A percentile compares a stretch with the other conserved stretches of the same genome.
Conservation (phyloP, 805 yeast genomes). For the Torulaspora gathmanii region DNA sequence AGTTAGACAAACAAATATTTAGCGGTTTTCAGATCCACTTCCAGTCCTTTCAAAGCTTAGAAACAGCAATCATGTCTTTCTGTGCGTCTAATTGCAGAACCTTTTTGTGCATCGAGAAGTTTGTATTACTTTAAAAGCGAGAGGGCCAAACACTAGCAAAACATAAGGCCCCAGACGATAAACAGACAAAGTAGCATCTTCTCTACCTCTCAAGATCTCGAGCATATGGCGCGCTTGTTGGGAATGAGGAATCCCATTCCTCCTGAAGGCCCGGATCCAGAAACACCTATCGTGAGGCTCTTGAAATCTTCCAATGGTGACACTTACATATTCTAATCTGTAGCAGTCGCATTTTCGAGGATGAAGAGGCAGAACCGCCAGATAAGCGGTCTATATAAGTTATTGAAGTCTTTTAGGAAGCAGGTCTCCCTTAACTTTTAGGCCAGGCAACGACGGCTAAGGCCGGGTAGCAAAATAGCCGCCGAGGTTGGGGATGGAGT, state of each 20-base stretch:
- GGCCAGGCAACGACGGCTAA: not conserved
- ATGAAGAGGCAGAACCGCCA: no score
- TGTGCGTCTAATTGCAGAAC: not conserved
- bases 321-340: no score
- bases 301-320: no score
- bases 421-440: not conserved
- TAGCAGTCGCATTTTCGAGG: not conserved
- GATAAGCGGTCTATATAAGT: no score
- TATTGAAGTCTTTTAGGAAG: not conserved
- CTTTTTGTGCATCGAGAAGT: not conserved
- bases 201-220: no score
- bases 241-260: no score
- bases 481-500: conserved; percentile 4
- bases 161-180: no score
- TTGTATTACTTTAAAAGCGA: not conserved
- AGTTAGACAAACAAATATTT: not conserved
- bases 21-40: not conserved
- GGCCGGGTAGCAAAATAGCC: conserved; percentile 15
- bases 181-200: no score
- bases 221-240: no score
- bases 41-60: not conserved
- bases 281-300: no score
- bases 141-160: not conserved
- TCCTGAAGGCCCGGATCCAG: no score
- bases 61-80: not conserved